Percentiles rank a stretch among this genome's conserved stretches.
These are phyloP conservation scores for Ascobolus immersus DNA, from an alignment of 495 filamentous ascomycete species.

Conservation along the genomic window DNA sequence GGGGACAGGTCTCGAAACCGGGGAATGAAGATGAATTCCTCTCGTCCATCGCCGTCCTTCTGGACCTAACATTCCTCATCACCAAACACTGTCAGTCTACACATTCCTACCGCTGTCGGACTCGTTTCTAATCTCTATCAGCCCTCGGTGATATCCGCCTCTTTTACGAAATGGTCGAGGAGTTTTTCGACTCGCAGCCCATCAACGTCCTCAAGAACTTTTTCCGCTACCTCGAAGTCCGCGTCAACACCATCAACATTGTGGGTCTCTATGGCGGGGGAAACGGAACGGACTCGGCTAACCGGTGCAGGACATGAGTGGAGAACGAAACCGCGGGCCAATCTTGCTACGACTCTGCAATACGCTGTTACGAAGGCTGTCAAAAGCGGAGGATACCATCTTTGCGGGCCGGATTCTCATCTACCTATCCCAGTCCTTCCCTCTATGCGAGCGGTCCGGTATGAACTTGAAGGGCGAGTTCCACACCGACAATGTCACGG, in stretches of 20 bases:
- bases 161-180: slow-evolving; percentile 74
- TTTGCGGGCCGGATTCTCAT: slow-evolving; percentile 95
- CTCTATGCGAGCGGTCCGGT: slow-evolving; percentile 81
- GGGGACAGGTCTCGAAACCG: slow-evolving; percentile 32
- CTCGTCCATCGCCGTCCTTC: slow-evolving; percentile 67
- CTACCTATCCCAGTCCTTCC: slow-evolving; percentile 92
- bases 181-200: slow-evolving; percentile 84
- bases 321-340: slow-evolving; percentile 40
- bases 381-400: slow-evolving; percentile 80
- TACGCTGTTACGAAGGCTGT: slow-evolving; percentile 72
- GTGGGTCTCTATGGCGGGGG: slow-evolving; percentile 12
- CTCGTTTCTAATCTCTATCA: slow-evolving; percentile 21
- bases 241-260: slow-evolving; percentile 60
- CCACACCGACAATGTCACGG: slow-evolving; percentile 83
- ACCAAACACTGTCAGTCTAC: slow-evolving; percentile 41
- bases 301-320: slow-evolving; percentile 11
- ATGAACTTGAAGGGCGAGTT: slow-evolving; percentile 93
- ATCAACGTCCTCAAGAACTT: slow-evolving; percentile 70
- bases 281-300: slow-evolving; percentile 16
- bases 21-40: slow-evolving; percentile 46
- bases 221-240: slow-evolving; percentile 82
- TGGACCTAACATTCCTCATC: slow-evolving; percentile 68
- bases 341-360: slow-evolving; percentile 82
- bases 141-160: slow-evolving; percentile 55
- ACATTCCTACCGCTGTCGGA: slow-evolving; percentile 1